A percentile compares a stretch with the other conserved stretches of the same genome.
phyloP scores from a whole-genome alignment of 2,329 filamentous ascomycete genomes.

The Penicillium sp. region DNA sequence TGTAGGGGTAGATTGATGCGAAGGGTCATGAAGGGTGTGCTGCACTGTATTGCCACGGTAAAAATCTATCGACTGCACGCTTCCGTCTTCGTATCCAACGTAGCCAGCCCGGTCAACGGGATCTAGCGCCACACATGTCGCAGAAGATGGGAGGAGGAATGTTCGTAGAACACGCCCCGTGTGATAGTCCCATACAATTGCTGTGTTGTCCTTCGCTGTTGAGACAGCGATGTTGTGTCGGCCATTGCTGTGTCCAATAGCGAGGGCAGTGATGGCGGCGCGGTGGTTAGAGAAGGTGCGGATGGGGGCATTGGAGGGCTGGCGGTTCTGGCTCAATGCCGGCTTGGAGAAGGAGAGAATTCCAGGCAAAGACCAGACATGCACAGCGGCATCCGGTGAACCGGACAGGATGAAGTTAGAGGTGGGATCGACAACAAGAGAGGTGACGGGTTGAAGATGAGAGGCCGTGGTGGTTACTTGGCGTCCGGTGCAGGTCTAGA shows the following conservation, averaged over 20 bases:
- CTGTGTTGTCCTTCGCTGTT: slow-evolving; percentile 81
- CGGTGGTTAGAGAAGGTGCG: slow-evolving; percentile 75
- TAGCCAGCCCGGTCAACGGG: slow-evolving; percentile 83
- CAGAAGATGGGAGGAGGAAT: slow-evolving; percentile 74
- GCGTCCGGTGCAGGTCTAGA: slow-evolving; percentile 49
- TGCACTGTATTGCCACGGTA: slow-evolving; percentile 56
- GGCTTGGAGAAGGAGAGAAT: slow-evolving; percentile 67
- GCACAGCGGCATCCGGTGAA: slow-evolving; percentile 76
- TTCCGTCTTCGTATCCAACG: slow-evolving; percentile 78
- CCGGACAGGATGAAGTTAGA: slow-evolving; percentile 55
- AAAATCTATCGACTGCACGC: slow-evolving; percentile 79
- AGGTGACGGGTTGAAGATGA: slow-evolving; percentile 64
- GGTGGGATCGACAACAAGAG: slow-evolving; percentile 70
- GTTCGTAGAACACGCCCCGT: slow-evolving; percentile 78
- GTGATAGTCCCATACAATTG: slow-evolving; percentile 90
- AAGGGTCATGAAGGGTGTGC: slow-evolving; percentile 40
- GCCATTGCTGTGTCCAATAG: slow-evolving; percentile 68
- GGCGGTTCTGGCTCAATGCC: slow-evolving; percentile 44
- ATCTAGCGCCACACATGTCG: slow-evolving; percentile 76
- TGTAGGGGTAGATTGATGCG: slow-evolving; percentile 45
- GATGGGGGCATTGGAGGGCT: slow-evolving; percentile 66
- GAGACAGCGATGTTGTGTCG: slow-evolving; percentile 84
- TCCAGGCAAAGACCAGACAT: slow-evolving; percentile 83
- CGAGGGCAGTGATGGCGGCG: slow-evolving; percentile 54
- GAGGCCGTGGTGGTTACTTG: slow-evolving; percentile 50